phyloP scores from a whole-genome alignment of 345 rosid genomes.

The Eucalyptus pauciflora region DNA sequence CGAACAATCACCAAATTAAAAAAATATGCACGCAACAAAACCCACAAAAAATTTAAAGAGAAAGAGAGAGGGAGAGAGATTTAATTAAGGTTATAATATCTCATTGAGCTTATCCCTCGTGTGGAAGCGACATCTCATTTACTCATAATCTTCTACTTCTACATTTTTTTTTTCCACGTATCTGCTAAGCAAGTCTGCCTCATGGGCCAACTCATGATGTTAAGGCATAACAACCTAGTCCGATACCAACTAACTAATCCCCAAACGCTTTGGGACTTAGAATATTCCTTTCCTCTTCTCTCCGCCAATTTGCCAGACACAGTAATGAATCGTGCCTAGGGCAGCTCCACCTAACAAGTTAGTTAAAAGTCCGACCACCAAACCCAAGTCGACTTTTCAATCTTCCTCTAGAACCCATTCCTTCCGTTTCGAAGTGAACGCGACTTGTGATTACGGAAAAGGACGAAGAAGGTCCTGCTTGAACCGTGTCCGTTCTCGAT shows the following conservation, averaged over 20 bases:
- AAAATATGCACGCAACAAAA: not conserved
- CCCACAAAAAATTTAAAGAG: not conserved
- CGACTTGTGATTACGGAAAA: not conserved
- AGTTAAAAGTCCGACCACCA: not conserved
- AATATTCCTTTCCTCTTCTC: not conserved
- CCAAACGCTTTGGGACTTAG: not conserved
- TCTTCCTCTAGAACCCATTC: not conserved
- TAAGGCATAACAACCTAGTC: not conserved
- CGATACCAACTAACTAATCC: not conserved
- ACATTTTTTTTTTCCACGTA: fast-evolving
- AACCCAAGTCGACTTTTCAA: not conserved
- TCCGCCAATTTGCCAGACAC: not conserved
- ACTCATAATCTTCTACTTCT: too few relatives aligned
- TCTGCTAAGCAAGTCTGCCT: not conserved
- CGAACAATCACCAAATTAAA: not conserved
- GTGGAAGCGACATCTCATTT: not conserved
- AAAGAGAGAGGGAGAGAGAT: not conserved
- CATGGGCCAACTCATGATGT: not conserved
- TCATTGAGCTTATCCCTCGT: not conserved
- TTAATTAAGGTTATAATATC: not conserved
- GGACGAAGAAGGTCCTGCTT: not conserved
- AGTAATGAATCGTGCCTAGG: not conserved
- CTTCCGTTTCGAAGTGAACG: not conserved
- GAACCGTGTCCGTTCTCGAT: not conserved
- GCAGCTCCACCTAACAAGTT: not conserved